Base-by-base conservation (phyloP, 73 alveolate species). In the Symbiodinium pilosum region DNA sequence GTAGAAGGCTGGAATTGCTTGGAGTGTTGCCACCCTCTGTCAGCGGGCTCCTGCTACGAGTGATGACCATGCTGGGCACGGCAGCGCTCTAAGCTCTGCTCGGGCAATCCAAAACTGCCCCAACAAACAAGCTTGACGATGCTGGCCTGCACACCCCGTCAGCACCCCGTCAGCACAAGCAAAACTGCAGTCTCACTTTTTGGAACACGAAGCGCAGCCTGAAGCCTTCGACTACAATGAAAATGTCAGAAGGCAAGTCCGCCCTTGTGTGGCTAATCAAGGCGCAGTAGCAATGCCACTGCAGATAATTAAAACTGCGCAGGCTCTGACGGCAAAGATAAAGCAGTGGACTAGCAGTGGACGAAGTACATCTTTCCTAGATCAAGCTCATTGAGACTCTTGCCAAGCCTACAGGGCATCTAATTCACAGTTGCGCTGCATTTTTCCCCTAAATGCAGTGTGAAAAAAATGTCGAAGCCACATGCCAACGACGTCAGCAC, bases 221-320 rank as follows among this genome's bases (percentile, higher is more conserved):
- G n/a, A n/a, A n/a, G n/a, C n/a, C n/a, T n/a, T n/a, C n/a, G n/a
- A n/a, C n/a, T n/a, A n/a, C n/a, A n/a, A n/a, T n/a, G n/a, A n/a
- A n/a, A n/a, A 47, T 9, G 59, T 47, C 59, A 47, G 59, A 6
- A 47, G 59, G 21, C 14, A 14, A 47, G 14, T 9, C 59, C 59
- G 59, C 59, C 14, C 21, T 47, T 47, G 59, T 47, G 59, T 6
- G 59, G 59, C 14, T 14, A 9, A n/a, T n/a, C n/a, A n/a, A n/a
- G n/a, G 73, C 73, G 26, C 38, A 64, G 81, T 64, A 38, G 81
- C 81, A 64, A 64, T 24, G 81, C 81, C 81, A 24, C 81, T 64
- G 81, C 81, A 47, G 59, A 30, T 24, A n/a, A 64, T 64, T n/a
- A 64, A 64, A 64, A 64, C 81, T 64, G 81, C 30, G 81, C 81